These are phyloP conservation scores for Mariannaea elegans DNA, from an alignment of 2,329 filamentous ascomycete species.

Conservation along the genomic window DNA sequence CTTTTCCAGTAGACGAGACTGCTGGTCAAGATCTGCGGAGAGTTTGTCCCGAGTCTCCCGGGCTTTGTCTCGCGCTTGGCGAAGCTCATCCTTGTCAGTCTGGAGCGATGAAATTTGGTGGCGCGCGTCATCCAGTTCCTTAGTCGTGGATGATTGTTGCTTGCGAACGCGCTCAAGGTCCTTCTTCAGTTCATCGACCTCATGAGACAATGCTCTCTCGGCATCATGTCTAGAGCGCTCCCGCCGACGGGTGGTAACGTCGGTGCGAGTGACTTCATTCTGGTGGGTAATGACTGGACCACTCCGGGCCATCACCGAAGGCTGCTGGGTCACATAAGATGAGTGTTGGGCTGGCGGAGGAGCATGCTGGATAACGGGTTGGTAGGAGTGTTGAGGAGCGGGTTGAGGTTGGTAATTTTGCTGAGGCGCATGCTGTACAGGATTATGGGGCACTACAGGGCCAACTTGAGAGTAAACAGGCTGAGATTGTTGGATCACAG, in stretches of 20 bases:
- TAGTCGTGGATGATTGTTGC: conserved; percentile 33
- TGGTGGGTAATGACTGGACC: conserved; percentile 4
- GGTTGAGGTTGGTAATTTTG: conserved; percentile 2
- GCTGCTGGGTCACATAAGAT: neutral
- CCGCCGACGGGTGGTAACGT: conserved; percentile 13
- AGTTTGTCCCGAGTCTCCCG: conserved; percentile 34
- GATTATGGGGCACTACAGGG: conserved; percentile 9
- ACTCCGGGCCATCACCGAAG: neutral
- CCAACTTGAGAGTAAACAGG: conserved; percentile 24
- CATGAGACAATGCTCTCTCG: conserved; percentile 29
- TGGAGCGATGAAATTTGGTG: conserved; percentile 34
- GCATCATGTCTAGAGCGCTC: conserved; percentile 33
- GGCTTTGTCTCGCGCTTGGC: conserved; percentile 36
- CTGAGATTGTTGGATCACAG: conserved; percentile 17
- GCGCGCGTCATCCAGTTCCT: conserved; percentile 37
- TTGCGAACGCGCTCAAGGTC: conserved; percentile 29
- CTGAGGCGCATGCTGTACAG: neutral
- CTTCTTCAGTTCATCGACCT: conserved; percentile 35
- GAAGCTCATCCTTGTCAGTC: conserved; percentile 39
- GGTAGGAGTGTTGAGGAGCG: conserved; percentile 24
- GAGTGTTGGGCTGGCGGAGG: neutral
- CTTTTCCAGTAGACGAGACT: conserved; percentile 20
- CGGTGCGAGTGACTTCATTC: conserved; percentile 9
- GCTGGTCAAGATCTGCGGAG: conserved; percentile 30
- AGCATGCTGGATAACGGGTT: conserved; percentile 18